phyloP scores from a whole-genome alignment of 2,329 filamentous ascomycete genomes.

The Sarocladium kiliense region DNA sequence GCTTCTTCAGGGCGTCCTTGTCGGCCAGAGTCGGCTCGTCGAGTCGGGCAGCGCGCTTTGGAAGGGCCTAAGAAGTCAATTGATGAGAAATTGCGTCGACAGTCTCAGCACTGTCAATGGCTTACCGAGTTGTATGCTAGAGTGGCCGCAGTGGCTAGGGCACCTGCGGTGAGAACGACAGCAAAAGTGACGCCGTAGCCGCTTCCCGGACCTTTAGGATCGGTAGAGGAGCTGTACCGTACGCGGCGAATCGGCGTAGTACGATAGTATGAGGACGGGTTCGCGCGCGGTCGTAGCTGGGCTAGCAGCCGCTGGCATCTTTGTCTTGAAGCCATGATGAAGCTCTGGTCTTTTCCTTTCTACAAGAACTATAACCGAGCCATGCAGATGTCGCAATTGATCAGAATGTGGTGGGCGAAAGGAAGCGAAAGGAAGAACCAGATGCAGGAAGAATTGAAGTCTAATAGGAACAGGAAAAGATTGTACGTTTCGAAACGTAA shows the following conservation, averaged over 20 bases:
- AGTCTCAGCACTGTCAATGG: neutral
- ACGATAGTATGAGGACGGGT: neutral
- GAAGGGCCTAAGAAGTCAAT: neutral
- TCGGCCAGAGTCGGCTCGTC: slow-evolving; percentile 74
- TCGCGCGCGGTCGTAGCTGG: neutral
- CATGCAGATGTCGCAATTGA: neutral
- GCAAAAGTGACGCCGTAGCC: slow-evolving; percentile 23
- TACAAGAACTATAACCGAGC: neutral
- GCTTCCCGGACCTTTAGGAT: slow-evolving; percentile 17
- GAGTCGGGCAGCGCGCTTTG: slow-evolving; percentile 27
- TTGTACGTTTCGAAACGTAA: slow-evolving; percentile 1
- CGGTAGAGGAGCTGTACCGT: neutral
- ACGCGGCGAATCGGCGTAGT: neutral
- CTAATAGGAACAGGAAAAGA: neutral
- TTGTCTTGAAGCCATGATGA: slow-evolving; percentile 6
- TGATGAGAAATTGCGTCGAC: neutral
- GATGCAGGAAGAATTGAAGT: neutral
- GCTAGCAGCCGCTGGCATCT: slow-evolving; percentile 1
- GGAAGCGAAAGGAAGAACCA: neutral
- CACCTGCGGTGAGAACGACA: slow-evolving; percentile 22
- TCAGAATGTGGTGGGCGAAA: neutral
- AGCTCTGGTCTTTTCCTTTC: neutral
- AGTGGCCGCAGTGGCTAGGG: slow-evolving; percentile 46
- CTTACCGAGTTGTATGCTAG: slow-evolving; percentile 56
- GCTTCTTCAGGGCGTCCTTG: slow-evolving; percentile 75